These are phyloP conservation scores for Collybia nuda DNA, from an alignment of 768 basidiomycete species.

Conservation along the genomic window DNA sequence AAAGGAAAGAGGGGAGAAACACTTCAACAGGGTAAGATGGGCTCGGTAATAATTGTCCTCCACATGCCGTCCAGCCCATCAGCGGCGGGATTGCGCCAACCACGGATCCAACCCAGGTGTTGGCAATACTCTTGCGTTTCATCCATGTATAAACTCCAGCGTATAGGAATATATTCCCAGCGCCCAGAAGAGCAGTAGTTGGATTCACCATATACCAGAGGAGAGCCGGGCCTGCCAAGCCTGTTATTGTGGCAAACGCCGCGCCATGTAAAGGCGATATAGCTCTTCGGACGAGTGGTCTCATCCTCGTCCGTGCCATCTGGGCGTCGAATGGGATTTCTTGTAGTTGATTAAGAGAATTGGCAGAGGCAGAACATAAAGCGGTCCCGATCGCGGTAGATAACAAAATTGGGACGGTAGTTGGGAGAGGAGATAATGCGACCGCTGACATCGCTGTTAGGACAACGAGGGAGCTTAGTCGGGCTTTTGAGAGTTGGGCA, in stretches of 20 bases:
- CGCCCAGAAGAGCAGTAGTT: conserved; percentile 79
- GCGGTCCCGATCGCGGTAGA: conserved; percentile 88
- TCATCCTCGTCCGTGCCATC: conserved; percentile 85
- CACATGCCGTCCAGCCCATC: conserved; percentile 98
- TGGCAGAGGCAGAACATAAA: conserved; percentile 90
- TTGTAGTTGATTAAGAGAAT: conserved; percentile 91
- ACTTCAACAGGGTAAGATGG: conserved; percentile 54
- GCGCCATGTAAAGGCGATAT: conserved; percentile 84
- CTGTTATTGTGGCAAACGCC: conserved; percentile 74
- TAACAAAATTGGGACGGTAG: conserved; percentile 80
- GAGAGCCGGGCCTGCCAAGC: conserved; percentile 73
- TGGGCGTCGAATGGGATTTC: conserved; percentile 97
- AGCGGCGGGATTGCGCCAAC: conserved; percentile 93
- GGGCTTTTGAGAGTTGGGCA: conserved; percentile 79
- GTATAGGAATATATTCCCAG: conserved; percentile 85
- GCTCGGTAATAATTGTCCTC: conserved; percentile 73
- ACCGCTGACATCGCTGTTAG: conserved; percentile 91
- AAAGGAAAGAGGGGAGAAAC: conserved; percentile 63
- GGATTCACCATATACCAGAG: conserved; percentile 86
- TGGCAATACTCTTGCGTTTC: conserved; percentile 78
- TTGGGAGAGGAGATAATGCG: conserved; percentile 86
- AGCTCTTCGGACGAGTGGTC: conserved; percentile 85
- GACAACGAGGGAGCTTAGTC: conserved; percentile 80
- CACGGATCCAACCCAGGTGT: conserved; percentile 94
- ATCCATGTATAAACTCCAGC: conserved; percentile 91